Conservation (phyloP, 2,329 filamentous ascomycete genomes). For the Samsoniella hepiali region DNA sequence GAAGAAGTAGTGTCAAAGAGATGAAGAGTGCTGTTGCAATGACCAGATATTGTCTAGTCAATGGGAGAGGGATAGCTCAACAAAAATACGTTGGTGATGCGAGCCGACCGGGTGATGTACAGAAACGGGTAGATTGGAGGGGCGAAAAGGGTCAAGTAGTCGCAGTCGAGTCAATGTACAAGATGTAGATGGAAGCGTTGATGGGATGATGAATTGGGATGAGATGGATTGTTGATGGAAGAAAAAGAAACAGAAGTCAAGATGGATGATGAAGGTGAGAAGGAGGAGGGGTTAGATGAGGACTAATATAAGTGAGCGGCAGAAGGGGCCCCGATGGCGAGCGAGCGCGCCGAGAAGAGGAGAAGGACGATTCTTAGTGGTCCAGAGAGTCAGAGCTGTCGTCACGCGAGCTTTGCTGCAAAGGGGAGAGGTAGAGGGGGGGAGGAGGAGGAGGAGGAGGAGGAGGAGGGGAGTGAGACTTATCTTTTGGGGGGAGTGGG, state of each 20-base stretch:
- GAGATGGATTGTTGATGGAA: slow-evolving; percentile 20
- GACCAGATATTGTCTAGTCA: background rate
- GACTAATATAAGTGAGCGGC: slow-evolving; percentile 18
- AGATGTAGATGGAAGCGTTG: background rate
- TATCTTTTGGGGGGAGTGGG: too few relatives aligned
- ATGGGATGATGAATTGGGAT: slow-evolving; percentile 17
- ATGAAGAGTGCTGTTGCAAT: background rate
- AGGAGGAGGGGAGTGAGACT: background rate
- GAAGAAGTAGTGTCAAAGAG: background rate
- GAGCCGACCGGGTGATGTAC: background rate
- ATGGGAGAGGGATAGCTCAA: slow-evolving; percentile 7
- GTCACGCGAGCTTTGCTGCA: slow-evolving; percentile 17
- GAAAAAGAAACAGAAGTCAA: background rate
- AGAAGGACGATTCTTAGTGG: background rate
- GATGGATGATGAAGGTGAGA: slow-evolving; percentile 15
- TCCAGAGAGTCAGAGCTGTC: slow-evolving; percentile 13
- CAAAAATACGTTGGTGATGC: background rate
- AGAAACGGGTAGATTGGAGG: background rate
- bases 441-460: background rate
- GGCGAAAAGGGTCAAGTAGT: background rate
- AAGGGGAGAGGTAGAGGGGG: background rate
- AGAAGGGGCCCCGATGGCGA: background rate
- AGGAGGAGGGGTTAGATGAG: slow-evolving; percentile 15
- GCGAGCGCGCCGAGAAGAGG: background rate
- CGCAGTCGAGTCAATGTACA: slow-evolving; percentile 1